Conservation (phyloP, 441 rosid genomes). For the Gossypium aridum region DNA sequence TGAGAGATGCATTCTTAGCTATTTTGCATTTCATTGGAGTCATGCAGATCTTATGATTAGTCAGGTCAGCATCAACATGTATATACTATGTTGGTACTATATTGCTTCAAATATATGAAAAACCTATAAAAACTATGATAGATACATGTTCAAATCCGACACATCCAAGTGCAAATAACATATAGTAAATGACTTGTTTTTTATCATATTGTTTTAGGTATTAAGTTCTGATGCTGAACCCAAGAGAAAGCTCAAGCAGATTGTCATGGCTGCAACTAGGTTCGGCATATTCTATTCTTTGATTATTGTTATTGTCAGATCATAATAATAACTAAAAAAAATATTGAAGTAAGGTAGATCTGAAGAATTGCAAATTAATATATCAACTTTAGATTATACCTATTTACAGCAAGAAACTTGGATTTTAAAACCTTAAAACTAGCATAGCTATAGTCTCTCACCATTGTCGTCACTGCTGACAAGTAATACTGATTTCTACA, state of each 20-base stretch:
- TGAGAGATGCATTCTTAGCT: conserved; percentile 93
- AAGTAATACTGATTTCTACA: background rate
- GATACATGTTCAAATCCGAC: too few relatives aligned
- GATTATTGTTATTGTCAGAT: background rate
- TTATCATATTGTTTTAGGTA: conserved; percentile 34
- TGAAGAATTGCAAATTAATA: background rate
- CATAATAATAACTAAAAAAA: background rate
- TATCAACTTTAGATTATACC: background rate
- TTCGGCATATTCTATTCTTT: too few relatives aligned
- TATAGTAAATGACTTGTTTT: background rate
- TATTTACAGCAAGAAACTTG: background rate
- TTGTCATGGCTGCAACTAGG: conserved; percentile 98
- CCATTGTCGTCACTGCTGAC: background rate
- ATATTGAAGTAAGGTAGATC: background rate
- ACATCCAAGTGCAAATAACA: too few relatives aligned
- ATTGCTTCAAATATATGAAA: background rate
- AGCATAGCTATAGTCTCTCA: background rate
- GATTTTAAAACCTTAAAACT: background rate
- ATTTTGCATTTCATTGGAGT: conserved; percentile 93
- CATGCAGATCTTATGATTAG: conserved; percentile 81
- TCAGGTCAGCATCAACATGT: conserved; percentile 42
- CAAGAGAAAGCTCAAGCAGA: conserved; percentile 77
- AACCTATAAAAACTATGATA: conserved; percentile 3
- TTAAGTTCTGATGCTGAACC: conserved; percentile 82
- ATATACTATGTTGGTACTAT: background rate